Percentiles rank a stretch among this genome's conserved stretches.
phyloP scores from a whole-genome alignment of 495 filamentous ascomycete species.

The Patellaria atrata region DNA sequence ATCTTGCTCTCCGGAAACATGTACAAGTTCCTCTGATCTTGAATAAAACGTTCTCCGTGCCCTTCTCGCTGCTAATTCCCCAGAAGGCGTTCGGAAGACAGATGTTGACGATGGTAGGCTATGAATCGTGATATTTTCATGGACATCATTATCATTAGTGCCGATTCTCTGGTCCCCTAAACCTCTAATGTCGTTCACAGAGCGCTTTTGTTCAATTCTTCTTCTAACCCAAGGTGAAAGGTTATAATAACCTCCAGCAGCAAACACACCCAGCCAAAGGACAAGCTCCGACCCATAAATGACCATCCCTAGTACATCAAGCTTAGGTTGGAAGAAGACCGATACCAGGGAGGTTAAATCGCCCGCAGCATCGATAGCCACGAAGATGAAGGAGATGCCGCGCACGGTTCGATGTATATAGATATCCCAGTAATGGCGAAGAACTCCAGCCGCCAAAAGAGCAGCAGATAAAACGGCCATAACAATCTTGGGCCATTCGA shows the following conservation, averaged over 20 bases:
- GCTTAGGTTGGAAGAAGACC: slow-evolving; percentile 39
- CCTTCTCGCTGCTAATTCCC: slow-evolving; percentile 8
- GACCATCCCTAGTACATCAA: slow-evolving; percentile 43
- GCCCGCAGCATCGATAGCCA: slow-evolving; percentile 47
- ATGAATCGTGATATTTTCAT: slow-evolving; percentile 29
- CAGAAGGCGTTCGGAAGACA: slow-evolving; percentile 38
- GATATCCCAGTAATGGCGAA: slow-evolving; percentile 46
- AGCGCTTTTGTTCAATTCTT: slow-evolving; percentile 4
- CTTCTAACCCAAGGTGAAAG: slow-evolving; percentile 36
- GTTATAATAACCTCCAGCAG: slow-evolving; percentile 44
- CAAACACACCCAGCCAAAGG: slow-evolving; percentile 49
- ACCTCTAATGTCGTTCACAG: not conserved
- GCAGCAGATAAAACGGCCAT: slow-evolving; percentile 47
- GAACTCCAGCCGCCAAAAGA: slow-evolving; percentile 40
- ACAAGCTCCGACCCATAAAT: slow-evolving; percentile 47
- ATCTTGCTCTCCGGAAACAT: not conserved
- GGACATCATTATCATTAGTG: slow-evolving; percentile 4
- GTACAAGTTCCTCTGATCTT: not conserved
- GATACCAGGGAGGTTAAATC: slow-evolving; percentile 49
- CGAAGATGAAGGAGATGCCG: slow-evolving; percentile 53
- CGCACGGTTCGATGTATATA: slow-evolving; percentile 43
- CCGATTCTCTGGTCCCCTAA: slow-evolving; percentile 2
- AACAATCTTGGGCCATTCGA: slow-evolving; percentile 39
- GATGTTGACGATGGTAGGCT: slow-evolving; percentile 42
- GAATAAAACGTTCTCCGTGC: slow-evolving; percentile 2